Percentiles rank a stretch among this genome's conserved stretches.
phyloP scores from a whole-genome alignment of 2,329 filamentous ascomycete species.

The Monilinia polystroma region DNA sequence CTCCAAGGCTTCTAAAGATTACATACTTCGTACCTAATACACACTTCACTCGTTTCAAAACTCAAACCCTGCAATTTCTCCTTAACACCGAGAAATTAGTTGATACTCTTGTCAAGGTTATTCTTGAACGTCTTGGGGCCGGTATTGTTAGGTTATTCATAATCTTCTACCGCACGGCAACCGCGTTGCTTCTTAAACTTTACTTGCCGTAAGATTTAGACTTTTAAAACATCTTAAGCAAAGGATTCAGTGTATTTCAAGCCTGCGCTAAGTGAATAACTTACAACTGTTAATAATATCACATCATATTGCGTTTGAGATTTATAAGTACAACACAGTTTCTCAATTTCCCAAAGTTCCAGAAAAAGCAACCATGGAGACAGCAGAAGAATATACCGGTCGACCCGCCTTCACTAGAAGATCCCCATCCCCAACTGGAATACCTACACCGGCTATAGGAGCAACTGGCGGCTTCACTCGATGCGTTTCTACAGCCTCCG shows the following conservation, averaged over 20 bases:
- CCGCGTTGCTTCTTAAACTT: conserved; percentile 17
- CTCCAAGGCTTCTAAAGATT: neutral
- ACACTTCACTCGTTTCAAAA: conserved; percentile 15
- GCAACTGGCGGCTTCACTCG: conserved; percentile 59
- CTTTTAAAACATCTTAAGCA: neutral
- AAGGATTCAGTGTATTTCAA: neutral
- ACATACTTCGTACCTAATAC: neutral
- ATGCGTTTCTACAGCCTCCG: conserved; percentile 58
- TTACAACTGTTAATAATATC: conserved; percentile 4
- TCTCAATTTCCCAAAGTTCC: neutral
- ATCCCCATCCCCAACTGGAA: conserved; percentile 64
- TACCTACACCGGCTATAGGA: conserved; percentile 62
- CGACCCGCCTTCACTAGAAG: conserved; percentile 37
- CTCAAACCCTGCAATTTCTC: conserved; percentile 21
- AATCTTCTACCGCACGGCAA: conserved; percentile 33
- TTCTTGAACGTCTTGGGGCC: conserved; percentile 14
- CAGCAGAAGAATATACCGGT: conserved; percentile 34
- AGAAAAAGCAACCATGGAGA: conserved; percentile 43
- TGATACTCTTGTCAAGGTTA: conserved; percentile 13
- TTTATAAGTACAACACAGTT: neutral
- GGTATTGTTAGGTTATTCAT: conserved; percentile 24
- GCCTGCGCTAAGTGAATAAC: conserved; percentile 1
- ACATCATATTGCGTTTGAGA: neutral
- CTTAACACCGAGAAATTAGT: conserved; percentile 23
- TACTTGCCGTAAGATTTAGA: conserved; percentile 1